A percentile compares a stretch with the other conserved stretches of the same genome.
These are phyloP conservation scores for Hypocreales sp. DNA, from an alignment of 2,329 filamentous ascomycete genomes.

Conservation along the genomic window DNA sequence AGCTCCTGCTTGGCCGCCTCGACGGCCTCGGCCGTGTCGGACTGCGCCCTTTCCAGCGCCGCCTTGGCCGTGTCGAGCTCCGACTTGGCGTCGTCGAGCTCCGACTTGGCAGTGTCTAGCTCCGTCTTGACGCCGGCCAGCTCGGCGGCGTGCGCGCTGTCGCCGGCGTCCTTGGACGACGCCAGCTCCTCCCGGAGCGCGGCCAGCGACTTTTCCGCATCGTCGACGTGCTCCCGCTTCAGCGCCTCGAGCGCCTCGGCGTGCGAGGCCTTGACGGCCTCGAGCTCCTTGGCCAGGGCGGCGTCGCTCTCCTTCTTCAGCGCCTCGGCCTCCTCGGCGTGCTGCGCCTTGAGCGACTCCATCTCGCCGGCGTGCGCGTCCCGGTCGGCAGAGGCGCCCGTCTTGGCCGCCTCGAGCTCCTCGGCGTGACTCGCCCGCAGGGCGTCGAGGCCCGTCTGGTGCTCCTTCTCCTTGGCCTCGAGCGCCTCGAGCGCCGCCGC, in stretches of 20 bases:
- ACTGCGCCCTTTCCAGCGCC: slow-evolving; percentile 30
- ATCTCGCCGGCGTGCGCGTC: slow-evolving; percentile 33
- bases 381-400: slow-evolving; percentile 30
- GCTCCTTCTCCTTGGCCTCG: slow-evolving; percentile 33
- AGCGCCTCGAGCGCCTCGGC: slow-evolving; percentile 24
- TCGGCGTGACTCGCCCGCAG: slow-evolving; percentile 41
- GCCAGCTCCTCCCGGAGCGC: slow-evolving; percentile 16
- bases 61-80: slow-evolving; percentile 22
- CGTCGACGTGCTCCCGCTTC: slow-evolving; percentile 22
- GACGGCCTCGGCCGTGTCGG: slow-evolving; percentile 25
- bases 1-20: slow-evolving; percentile 29
- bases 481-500: slow-evolving; percentile 28
- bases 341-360: slow-evolving; percentile 37
- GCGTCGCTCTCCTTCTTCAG: slow-evolving; percentile 26
- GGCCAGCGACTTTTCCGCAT: slow-evolving; percentile 18
- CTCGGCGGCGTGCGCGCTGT: slow-evolving; percentile 13
- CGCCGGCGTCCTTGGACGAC: slow-evolving; percentile 13
- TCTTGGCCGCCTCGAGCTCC: slow-evolving; percentile 41
- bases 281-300: slow-evolving; percentile 23
- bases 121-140: slow-evolving; percentile 12
- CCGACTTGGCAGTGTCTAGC: slow-evolving; percentile 23
- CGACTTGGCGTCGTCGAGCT: slow-evolving; percentile 20
- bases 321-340: slow-evolving; percentile 32
- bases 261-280: slow-evolving; percentile 27
- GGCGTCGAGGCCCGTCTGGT: slow-evolving; percentile 37